These are phyloP conservation scores for Nakazawaea pomicola DNA, from an alignment of 805 yeast species.

Conservation along the genomic window DNA sequence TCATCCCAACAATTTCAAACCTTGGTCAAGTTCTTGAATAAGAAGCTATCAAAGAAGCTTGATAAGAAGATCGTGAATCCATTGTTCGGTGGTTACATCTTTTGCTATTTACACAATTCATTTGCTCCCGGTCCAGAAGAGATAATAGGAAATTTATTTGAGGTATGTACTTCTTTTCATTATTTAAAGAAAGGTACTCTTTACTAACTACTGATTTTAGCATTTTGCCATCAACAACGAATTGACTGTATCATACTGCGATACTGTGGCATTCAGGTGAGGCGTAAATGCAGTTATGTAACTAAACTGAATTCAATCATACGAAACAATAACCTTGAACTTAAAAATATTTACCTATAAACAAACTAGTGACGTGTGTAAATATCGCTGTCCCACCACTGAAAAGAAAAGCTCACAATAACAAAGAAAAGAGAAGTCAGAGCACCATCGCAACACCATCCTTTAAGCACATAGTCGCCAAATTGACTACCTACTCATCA, in stretches of 20 bases:
- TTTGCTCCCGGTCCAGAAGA: slow-evolving; percentile 43
- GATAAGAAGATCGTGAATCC: slow-evolving; percentile 6
- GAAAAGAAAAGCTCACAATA: no score
- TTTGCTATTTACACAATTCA: slow-evolving; percentile 41
- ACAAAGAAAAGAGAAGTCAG: no score
- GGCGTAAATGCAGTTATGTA: background rate
- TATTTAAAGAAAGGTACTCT: background rate
- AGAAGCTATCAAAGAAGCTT: slow-evolving; percentile 26
- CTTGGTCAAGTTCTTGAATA: slow-evolving; percentile 38
- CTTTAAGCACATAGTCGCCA: no score
- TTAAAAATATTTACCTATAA: no score
- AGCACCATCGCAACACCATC: no score
- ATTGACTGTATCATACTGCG: slow-evolving; percentile 39
- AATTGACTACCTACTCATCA: no score
- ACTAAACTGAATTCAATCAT: no score
- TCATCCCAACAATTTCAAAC: slow-evolving; percentile 42
- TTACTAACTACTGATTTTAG: slow-evolving; percentile 2
- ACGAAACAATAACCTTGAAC: no score
- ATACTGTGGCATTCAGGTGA: slow-evolving; percentile 42
- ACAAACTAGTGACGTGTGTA: no score
- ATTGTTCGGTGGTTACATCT: slow-evolving; percentile 19
- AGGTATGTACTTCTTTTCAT: slow-evolving; percentile 13
- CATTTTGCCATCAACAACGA: slow-evolving; percentile 33
- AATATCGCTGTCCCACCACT: no score
- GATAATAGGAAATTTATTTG: slow-evolving; percentile 31